phyloP scores from a whole-genome alignment of 2,329 filamentous ascomycete genomes.

The Aspergillus floridensis region DNA sequence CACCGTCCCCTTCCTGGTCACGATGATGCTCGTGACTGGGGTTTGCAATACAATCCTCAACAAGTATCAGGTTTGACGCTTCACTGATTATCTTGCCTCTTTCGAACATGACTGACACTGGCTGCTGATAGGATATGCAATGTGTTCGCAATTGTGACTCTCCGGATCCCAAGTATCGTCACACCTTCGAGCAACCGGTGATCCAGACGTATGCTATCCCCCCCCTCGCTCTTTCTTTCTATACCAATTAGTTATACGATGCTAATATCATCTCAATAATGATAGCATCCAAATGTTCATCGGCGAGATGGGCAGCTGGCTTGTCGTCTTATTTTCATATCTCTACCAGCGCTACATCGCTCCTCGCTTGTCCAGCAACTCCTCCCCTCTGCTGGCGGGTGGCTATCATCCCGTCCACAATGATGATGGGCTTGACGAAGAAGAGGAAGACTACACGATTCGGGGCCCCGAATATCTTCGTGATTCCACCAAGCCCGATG shows the following conservation, averaged over 20 bases:
- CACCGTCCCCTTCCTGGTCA: constrained; percentile 79
- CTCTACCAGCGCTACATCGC: constrained; percentile 61
- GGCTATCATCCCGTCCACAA: constrained; percentile 67
- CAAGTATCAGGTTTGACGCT: constrained; percentile 76
- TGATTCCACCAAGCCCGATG: constrained; percentile 53
- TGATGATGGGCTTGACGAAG: constrained; percentile 46
- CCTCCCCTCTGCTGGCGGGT: constrained; percentile 44
- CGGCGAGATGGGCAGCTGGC: constrained; percentile 93
- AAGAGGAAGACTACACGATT: constrained; percentile 47
- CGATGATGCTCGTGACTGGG: constrained; percentile 94
- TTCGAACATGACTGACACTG: constrained; percentile 5
- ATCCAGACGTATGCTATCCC: constrained; percentile 67
- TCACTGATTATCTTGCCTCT: neutral
- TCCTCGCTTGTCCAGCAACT: constrained; percentile 35
- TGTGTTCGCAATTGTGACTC: constrained; percentile 87
- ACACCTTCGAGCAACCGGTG: constrained; percentile 88
- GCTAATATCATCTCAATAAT: neutral
- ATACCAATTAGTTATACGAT: neutral
- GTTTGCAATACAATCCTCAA: constrained; percentile 96
- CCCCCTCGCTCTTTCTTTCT: neutral
- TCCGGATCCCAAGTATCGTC: constrained; percentile 62
- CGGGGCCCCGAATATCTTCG: constrained; percentile 44
- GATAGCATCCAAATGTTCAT: constrained; percentile 85
- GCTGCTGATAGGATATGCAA: constrained; percentile 71
- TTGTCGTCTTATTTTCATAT: constrained; percentile 72